Evolutionary conservation across 768 basidiomycete genomes (phyloP).

Genomic region (Russula olivacea): DNA sequence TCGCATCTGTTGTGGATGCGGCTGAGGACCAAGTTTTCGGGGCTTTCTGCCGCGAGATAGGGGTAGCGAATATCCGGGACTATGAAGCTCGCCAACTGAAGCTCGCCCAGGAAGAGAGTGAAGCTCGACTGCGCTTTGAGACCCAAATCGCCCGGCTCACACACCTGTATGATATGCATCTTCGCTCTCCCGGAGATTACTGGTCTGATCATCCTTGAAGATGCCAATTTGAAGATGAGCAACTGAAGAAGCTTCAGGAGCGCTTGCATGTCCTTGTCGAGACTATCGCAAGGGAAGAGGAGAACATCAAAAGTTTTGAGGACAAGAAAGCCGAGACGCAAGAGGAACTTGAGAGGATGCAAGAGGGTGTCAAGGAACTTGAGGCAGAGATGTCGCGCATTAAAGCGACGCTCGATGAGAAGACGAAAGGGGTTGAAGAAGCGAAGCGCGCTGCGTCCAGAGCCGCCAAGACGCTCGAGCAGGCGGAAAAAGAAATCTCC

Average conservation of each 20-base stretch:
- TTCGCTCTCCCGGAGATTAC: not conserved
- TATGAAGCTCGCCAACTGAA: constrained; percentile 91
- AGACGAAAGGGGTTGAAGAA: constrained; percentile 66
- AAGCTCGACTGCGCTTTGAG: constrained; percentile 74
- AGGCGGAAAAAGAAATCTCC: constrained; percentile 86
- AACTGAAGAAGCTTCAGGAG: constrained; percentile 56
- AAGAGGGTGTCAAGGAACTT: constrained; percentile 49
- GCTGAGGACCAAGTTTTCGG: constrained; percentile 80
- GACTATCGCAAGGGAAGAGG: constrained; percentile 47
- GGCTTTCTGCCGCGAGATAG: constrained; percentile 73
- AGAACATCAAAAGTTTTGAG: constrained; percentile 48
- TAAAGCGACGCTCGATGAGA: constrained; percentile 64
- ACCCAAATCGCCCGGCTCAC: constrained; percentile 80
- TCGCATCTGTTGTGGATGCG: constrained; percentile 55
- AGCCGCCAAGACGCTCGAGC: constrained; percentile 73
- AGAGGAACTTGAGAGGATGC: constrained; percentile 53
- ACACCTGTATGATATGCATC: constrained; percentile 59
- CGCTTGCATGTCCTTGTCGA: constrained; percentile 53
- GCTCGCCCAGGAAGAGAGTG: constrained; percentile 82
- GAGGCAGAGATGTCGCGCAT: constrained; percentile 56
- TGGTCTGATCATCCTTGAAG: constrained; percentile 37
- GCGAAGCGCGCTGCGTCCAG: constrained; percentile 65
- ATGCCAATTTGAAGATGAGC: constrained; percentile 74
- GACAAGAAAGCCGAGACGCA: constrained; percentile 49
- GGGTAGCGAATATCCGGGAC: constrained; percentile 77